These are phyloP conservation scores for Erythrobasidium yunnanense DNA, from an alignment of 768 basidiomycete species.

Conservation along the genomic window DNA sequence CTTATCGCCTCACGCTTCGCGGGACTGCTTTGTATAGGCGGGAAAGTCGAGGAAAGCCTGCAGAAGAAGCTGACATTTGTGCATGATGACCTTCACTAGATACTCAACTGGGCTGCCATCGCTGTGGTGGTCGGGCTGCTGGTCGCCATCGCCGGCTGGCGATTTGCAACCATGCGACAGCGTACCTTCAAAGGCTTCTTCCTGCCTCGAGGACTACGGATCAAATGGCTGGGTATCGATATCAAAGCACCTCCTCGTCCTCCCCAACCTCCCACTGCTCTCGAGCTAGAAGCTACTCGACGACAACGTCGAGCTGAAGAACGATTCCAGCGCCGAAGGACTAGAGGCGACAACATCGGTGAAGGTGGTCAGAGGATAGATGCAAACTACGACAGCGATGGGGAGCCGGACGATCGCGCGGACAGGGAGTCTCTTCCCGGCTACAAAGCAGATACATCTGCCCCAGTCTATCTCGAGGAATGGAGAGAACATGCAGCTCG, in stretches of 20 bases:
- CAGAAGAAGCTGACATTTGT: too few relatives aligned
- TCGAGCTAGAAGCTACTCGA: background rate
- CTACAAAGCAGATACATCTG: background rate
- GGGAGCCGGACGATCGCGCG: background rate
- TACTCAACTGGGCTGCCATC: constrained; percentile 2
- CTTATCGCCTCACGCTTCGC: too few relatives aligned
- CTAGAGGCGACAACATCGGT: background rate
- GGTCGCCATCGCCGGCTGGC: background rate
- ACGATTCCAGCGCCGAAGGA: background rate
- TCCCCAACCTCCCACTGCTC: background rate
- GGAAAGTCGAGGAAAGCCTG: too few relatives aligned
- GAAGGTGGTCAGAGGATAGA: background rate
- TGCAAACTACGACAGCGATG: background rate
- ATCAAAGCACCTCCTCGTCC: background rate
- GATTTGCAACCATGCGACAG: background rate
- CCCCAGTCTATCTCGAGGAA: background rate
- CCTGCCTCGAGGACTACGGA: background rate
- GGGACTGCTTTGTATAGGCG: too few relatives aligned
- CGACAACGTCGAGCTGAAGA: background rate
- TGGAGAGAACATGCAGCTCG: background rate
- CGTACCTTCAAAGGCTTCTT: background rate
- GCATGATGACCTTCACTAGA: background rate
- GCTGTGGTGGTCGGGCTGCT: background rate
- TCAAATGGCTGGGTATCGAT: background rate
- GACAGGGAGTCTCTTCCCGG: background rate